Evolutionary conservation across 768 basidiomycete genomes (phyloP).

Genomic region (Harrya chromipes): DNA sequence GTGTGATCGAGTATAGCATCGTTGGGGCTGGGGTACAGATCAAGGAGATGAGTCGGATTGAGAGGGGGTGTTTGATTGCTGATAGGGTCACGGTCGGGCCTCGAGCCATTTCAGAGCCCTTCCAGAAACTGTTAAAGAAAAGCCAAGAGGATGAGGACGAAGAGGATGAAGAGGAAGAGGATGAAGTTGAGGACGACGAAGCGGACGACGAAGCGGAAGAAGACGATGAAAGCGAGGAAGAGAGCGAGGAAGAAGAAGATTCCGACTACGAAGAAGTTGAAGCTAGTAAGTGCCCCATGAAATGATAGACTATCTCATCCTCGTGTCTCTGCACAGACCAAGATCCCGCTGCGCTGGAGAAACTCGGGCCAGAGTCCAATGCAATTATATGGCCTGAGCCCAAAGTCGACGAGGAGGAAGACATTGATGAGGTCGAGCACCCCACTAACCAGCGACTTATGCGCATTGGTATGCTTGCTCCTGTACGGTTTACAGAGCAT

Average conservation of each 20-base stretch:
- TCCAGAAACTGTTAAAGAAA: conserved; percentile 68
- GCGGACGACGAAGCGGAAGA: conserved; percentile 37
- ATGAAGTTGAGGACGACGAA: conserved; percentile 21
- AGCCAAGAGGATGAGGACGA: conserved; percentile 32
- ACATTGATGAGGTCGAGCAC: conserved; percentile 56
- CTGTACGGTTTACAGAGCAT: neutral
- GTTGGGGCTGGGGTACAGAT: conserved; percentile 76
- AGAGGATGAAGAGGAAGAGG: conserved; percentile 30
- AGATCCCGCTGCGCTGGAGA: conserved; percentile 37
- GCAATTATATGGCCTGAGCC: conserved; percentile 80
- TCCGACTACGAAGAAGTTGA: conserved; percentile 70
- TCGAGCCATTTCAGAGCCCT: conserved; percentile 60
- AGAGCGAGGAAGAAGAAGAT: conserved; percentile 36
- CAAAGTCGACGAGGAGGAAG: conserved; percentile 58
- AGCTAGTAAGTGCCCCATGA: conserved; percentile 45
- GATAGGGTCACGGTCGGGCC: conserved; percentile 80
- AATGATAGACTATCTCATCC: neutral
- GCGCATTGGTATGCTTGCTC: conserved; percentile 56
- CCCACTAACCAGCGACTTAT: conserved; percentile 72
- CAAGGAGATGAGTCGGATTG: conserved; percentile 62
- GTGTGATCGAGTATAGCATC: conserved; percentile 74
- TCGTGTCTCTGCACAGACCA: conserved; percentile 40
- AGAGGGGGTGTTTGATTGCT: conserved; percentile 75
- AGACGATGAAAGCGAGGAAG: conserved; percentile 30
- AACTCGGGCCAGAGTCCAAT: conserved; percentile 68